These are phyloP conservation scores for Trichoderma citrinoviride DNA, from an alignment of 2,329 filamentous ascomycete genomes.

Conservation along the genomic window DNA sequence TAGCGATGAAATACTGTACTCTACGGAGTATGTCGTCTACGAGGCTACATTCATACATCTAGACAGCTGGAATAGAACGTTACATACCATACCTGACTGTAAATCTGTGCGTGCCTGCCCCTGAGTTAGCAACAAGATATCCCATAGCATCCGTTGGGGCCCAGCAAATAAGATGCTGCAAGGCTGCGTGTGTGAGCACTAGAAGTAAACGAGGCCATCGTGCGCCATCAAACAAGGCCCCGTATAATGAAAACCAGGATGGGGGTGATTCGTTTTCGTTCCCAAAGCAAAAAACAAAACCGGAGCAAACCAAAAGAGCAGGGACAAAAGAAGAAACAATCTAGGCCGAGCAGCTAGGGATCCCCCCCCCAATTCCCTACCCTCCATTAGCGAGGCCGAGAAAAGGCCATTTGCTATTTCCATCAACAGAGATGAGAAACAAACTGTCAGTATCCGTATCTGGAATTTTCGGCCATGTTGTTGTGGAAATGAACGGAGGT, in stretches of 20 bases:
- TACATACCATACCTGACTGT: conserved; percentile 10
- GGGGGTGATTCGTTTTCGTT: no score
- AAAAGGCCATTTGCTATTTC: not conserved
- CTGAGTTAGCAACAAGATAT: not conserved
- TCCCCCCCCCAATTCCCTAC: no score
- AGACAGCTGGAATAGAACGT: conserved; percentile 6
- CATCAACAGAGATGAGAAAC: not conserved
- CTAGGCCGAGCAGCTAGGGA: no score
- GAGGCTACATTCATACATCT: not conserved
- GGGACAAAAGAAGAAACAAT: no score
- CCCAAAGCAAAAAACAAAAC: not conserved
- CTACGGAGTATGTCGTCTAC: not conserved
- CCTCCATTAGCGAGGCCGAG: not conserved
- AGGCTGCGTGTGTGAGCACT: no score
- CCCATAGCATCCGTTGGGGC: no score
- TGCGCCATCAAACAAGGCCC: no score
- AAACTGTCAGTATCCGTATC: not conserved
- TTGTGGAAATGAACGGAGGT: not conserved
- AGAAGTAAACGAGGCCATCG: no score
- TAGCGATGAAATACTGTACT: not conserved
- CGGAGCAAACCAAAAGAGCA: not conserved
- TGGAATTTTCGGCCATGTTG: not conserved
- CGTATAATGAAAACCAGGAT: no score
- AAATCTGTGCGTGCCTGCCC: not conserved
- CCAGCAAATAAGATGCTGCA: no score